Base-by-base conservation (phyloP, 1,139 yeast genomes). In the Pichia sp. region DNA sequence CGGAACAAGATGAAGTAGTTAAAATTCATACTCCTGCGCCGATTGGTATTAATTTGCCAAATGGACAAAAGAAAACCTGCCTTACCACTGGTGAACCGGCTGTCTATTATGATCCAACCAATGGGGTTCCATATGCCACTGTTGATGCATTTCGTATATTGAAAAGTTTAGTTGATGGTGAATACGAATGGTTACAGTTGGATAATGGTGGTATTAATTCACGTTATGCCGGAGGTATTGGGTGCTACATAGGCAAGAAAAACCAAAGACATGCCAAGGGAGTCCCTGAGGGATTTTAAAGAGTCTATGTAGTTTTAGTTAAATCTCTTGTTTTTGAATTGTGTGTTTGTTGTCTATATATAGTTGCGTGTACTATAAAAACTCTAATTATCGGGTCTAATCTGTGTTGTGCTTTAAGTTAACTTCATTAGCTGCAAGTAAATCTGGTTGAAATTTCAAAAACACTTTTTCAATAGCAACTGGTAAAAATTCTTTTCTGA, bases 221-320 rank as follows among this genome's bases (percentile, higher is more conserved):
- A 54, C 75, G 80, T 22, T 70, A 65, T 45, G 73, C 71, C 25
- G 73, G 79, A 43, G 95, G 95, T 22, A 81, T 87, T 3, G 78
- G 79, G 1, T 82, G 82, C 56, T 74, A 82, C 35, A 26, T 80
- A 79, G 30, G 68, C 76, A 46, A 16, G 70, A 82, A 48, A 73
- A 72, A 74, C 11, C 68, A 67, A 36, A 68, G 76, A 38, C 90
- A 82, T 53, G 96, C 96, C 0, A 74, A 75, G 50, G 97, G 96
- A 4, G 96, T 89, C 4, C 97, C 97, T 0, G 83, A 81, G 43
- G 95, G 95, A 3, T 87, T 87, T 64, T 51, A 41, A n/a, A n/a
- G n/a, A n/a, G n/a, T n/a, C n/a, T n/a, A n/a, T n/a, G n/a, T n/a
- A n/a, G n/a, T n/a, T n/a, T n/a, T n/a, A n/a, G n/a, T n/a, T n/a